Evolutionary conservation across 2,329 filamentous ascomycete species (phyloP), one percentile per base, ranked within the genome.

Genomic region (Beauveria medogensis): DNA sequence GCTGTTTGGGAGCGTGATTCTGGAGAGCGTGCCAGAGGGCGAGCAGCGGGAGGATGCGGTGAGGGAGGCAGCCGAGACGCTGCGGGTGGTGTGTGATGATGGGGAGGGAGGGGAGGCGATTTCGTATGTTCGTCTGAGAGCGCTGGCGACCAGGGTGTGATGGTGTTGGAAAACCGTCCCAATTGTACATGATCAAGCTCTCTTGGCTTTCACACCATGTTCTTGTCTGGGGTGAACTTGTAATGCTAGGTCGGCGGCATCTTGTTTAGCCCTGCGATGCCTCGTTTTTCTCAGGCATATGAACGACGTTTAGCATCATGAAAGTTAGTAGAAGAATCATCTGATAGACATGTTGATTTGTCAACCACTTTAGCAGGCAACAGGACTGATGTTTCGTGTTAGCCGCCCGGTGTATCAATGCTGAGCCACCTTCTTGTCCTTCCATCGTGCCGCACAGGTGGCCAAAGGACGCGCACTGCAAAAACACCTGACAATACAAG

Each of bases 1-100:
- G 65, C 70, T 90, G 63, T 86, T 90, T 78, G 85, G 81, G 2
- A 82, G 79, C 63, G 72, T 75, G 64, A 80, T 86, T 54, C 74
- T 90, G 60, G 82, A 86, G 64, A 75, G 72, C 2, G 69, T 88
- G 9, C 69, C 72, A 2, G 75, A 73, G 34, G 70, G 48, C 12
- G n/a, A 67, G 52, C 72, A 77, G 71, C 78, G 81, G 64, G 84
- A 87, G 63, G 75, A 70, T 48, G 79, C 75, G 6, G 77, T 86
- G 3, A 73, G 68, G 65, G 82, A 87, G 72, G 78, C 82, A 6
- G 77, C 78, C 9, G 78, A 81, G 53, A 73, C 84, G 5, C 69
- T 89, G 62, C 75, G 82, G 65, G 75, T 75, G 34, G 79, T 86
- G 2, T 82, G 85, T 60, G 77, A 71, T 59, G 78, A 78, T 63